A percentile compares a stretch with the other conserved stretches of the same genome.
Conservation (phyloP, 148 eudicot species). For the Oxyria digyna region DNA sequence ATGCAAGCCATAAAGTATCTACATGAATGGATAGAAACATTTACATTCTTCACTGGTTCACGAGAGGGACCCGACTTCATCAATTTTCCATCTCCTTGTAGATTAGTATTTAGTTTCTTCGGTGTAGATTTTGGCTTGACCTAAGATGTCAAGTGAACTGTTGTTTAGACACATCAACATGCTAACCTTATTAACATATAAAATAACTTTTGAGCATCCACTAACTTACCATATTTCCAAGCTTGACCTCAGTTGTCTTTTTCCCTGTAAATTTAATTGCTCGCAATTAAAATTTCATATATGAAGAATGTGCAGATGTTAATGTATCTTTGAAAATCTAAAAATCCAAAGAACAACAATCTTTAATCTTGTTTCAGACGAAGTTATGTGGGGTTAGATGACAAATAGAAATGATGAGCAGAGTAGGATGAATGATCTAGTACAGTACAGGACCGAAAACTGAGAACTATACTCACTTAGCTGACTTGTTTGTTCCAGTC, state of each 20-base stretch:
- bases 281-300: not conserved
- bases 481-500: not conserved
- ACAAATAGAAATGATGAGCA: not conserved
- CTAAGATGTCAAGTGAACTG: not conserved
- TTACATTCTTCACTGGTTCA: slow-evolving; percentile 39
- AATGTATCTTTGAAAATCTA: not conserved
- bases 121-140: slow-evolving; percentile 26
- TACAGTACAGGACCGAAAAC: not conserved
- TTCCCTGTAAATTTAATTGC: slow-evolving; percentile 24
- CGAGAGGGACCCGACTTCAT: slow-evolving; percentile 22
- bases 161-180: not conserved
- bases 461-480: slow-evolving; percentile 29
- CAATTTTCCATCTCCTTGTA: slow-evolving; percentile 29
- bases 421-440: not conserved
- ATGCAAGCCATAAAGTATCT: too few relatives aligned
- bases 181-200: not conserved
- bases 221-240: slow-evolving; percentile 33
- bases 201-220: not conserved
- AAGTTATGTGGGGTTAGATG: not conserved
- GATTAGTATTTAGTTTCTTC: slow-evolving; percentile 28
- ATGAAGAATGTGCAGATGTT: not conserved
- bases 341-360: not conserved
- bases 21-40: slow-evolving; percentile 8
- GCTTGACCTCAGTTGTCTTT: slow-evolving; percentile 24
- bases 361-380: not conserved